Conservation (phyloP, 345 rosid species). For the Citropsis articulata region DNA sequence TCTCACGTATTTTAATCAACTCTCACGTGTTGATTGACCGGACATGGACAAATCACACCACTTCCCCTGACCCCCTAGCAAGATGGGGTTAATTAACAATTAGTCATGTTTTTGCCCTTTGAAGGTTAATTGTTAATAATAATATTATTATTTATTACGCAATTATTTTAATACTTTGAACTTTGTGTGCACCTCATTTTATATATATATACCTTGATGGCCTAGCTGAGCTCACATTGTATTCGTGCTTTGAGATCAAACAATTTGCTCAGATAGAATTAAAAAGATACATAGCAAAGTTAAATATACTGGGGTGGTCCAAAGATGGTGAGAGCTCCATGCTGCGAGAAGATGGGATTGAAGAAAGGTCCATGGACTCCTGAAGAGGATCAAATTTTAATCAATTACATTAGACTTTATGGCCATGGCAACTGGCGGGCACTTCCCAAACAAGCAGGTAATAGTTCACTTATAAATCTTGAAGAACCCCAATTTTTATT, state of each 20-base stretch:
- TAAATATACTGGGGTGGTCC: neutral
- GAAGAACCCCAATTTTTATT: neutral
- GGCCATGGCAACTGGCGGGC: constrained; percentile 82
- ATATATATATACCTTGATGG: neutral
- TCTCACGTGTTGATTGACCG: constrained; percentile 12
- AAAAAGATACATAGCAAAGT: no score
- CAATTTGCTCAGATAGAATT: no score
- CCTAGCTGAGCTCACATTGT: neutral
- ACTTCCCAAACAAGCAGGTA: constrained; percentile 76
- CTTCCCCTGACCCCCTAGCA: neutral
- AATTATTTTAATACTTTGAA: neutral
- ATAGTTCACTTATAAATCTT: no score
- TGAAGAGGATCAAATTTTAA: constrained; percentile 58
- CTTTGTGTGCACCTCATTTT: neutral
- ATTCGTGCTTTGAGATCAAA: constrained; percentile 4
- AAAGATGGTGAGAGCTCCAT: constrained; percentile 74
- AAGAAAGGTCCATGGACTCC: constrained; percentile 82
- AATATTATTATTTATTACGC: neutral
- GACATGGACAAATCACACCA: neutral
- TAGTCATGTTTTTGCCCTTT: neutral
- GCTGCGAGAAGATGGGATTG: constrained; percentile 75
- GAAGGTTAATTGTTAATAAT: neutral
- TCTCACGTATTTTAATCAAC: neutral
- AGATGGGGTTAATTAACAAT: neutral
- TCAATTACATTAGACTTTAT: constrained; percentile 42